Base-by-base conservation (phyloP, 2,329 filamentous ascomycete genomes). In the Coniella lustricola region DNA sequence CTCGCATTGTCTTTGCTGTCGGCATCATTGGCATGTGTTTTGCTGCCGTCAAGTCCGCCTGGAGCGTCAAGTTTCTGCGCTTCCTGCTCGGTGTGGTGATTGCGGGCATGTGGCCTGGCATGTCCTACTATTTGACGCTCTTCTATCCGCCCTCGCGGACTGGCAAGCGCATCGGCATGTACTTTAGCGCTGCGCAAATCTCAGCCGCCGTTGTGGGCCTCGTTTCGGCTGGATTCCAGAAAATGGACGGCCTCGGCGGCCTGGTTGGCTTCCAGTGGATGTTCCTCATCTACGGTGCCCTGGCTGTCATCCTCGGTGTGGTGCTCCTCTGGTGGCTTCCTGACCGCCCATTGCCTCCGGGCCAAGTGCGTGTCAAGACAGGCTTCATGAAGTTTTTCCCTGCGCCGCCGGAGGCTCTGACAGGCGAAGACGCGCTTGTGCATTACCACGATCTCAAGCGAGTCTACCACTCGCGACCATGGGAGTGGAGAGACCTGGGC, bases 51-150 rank as follows among this genome's bases (percentile, higher is more conserved):
- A 79, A 82, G 56, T 81, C 82, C 35, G 85, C 86, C 7, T 94
- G 89, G 85, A 93, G 87, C 60, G 74, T 95, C 58, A 90, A 91
- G 77, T 73, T 95, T n/a, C 75, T 95, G 22, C 83, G 90, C 7
- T 84, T 95, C 48, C 74, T 95, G 10, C 78, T 95, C 7, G 90
- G 90, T 41, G 77, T 93, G 13, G 89, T 95, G 20, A 90, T 90
- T 62, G 90, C 90, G 1, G 90, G 90, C 40, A 90, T 95, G 84
- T 95, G 90, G 90, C 90, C 90, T 0, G 90, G 90, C 43, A 95
- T 95, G 90, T 81, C 88, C 9, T 93, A 93, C 64, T 95, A 95
- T 61, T 74, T 95, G 40, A 94, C 90, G 0, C 75, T 95, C 7
- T 95, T 95, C 72, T 95, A 95, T 61, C 90, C 90, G 7, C 89